Percentiles rank a stretch among this genome's conserved stretches.
phyloP scores from a whole-genome alignment of 345 rosid species.

The Rhodamnia rubescens region DNA sequence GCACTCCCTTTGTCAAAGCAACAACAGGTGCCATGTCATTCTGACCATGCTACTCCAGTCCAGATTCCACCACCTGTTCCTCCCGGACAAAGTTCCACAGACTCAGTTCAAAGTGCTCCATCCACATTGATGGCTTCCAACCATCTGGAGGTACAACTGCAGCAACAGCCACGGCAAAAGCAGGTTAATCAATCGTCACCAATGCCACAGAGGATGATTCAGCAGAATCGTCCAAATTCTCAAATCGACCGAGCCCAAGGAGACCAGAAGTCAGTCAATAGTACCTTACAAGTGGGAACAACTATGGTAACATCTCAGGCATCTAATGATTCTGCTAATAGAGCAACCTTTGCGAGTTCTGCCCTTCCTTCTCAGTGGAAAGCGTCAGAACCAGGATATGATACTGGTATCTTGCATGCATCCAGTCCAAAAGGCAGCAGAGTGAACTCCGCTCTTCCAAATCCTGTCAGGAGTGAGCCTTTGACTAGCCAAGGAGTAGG shows the following conservation, averaged over 20 bases:
- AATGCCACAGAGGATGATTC: conserved; percentile 47
- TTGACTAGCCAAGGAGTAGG: conserved; percentile 39
- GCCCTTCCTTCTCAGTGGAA: conserved; percentile 34
- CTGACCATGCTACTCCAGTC: conserved; percentile 48
- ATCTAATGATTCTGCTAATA: conserved; percentile 33
- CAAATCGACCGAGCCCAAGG: conserved; percentile 39
- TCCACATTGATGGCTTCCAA: conserved; percentile 20
- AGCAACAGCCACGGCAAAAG: conserved; percentile 24
- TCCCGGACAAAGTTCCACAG: conserved; percentile 31
- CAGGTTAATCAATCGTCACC: conserved; percentile 48
- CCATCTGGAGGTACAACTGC: conserved; percentile 26
- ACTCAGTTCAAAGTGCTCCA: conserved; percentile 37
- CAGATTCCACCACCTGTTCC: conserved; percentile 37
- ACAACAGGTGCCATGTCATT: conserved; percentile 45
- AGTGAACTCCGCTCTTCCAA: conserved; percentile 34
- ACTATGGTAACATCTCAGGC: conserved; percentile 26
- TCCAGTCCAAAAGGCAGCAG: conserved; percentile 32
- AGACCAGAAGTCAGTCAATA: conserved; percentile 34
- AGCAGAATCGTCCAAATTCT: conserved; percentile 53
- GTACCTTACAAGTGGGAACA: conserved; percentile 23
- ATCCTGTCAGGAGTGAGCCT: conserved; percentile 38
- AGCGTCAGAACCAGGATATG: conserved; percentile 39
- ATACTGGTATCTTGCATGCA: conserved; percentile 24
- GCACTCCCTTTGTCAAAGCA: conserved; percentile 28
- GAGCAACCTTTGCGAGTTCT: conserved; percentile 26